These are phyloP conservation scores for Aspergillus piperis DNA, from an alignment of 2,329 filamentous ascomycete species.

Conservation along the genomic window DNA sequence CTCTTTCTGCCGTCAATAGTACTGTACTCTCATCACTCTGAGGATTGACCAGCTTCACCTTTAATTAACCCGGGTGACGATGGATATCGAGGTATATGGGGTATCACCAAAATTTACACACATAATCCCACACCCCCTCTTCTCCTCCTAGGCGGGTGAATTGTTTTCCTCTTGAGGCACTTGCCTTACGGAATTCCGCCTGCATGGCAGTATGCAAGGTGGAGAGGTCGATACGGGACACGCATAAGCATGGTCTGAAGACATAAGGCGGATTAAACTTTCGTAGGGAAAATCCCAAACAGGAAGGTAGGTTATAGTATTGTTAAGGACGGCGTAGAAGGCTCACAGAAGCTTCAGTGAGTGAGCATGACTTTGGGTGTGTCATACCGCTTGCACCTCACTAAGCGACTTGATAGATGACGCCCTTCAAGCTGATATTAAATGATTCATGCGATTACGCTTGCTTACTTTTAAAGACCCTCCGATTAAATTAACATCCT, in stretches of 20 bases:
- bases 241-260: conserved; percentile 3
- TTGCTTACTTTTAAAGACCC: not conserved
- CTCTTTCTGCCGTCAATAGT: not conserved
- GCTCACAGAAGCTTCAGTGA: not conserved
- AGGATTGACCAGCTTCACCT: not conserved
- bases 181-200: not conserved
- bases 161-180: not conserved
- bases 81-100: not conserved
- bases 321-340: not conserved
- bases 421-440: not conserved
- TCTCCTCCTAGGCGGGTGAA: not conserved
- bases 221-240: not conserved
- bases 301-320: conserved; percentile 2
- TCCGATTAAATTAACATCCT: conserved; percentile 7
- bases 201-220: conserved; percentile 3
- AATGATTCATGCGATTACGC: not conserved
- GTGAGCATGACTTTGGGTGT: too few species aligned
- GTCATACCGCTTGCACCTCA: not conserved
- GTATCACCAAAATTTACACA: not conserved
- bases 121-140: not conserved
- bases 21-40: not conserved
- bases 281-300: conserved; percentile 12
- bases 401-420: not conserved
- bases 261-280: conserved; percentile 14
- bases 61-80: conserved; percentile 2